Percentiles rank a stretch among this genome's conserved stretches.
These are phyloP conservation scores for Chrysanthemum makinoi DNA, from an alignment of 129 eudicot species.

Conservation along the genomic window DNA sequence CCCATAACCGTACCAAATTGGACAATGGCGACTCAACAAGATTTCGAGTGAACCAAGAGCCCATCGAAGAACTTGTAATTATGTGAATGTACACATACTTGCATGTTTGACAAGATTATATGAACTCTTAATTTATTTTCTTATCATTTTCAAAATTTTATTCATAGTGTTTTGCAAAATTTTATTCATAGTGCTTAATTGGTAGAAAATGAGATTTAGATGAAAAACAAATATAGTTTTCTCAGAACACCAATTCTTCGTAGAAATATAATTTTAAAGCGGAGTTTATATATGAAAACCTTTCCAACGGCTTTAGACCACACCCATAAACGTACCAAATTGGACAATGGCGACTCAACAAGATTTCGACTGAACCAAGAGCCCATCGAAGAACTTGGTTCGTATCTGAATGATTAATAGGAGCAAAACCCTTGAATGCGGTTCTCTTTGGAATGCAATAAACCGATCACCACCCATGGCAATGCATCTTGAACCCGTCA, in stretches of 20 bases:
- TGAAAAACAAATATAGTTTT: too few relatives aligned
- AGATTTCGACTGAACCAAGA: slow-evolving; percentile 70
- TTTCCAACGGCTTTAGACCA: slow-evolving; percentile 82
- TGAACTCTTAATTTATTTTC: too few relatives aligned
- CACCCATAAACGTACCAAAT: slow-evolving; percentile 90
- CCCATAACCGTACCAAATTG: slow-evolving; percentile 89
- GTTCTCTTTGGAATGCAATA: slow-evolving; percentile 84
- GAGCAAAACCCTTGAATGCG: slow-evolving; percentile 89
- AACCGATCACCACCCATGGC: slow-evolving; percentile 89
- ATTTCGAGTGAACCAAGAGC: slow-evolving; percentile 92
- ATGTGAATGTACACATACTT: too few relatives aligned
- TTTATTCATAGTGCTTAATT: too few relatives aligned
- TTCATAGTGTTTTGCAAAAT: too few relatives aligned
- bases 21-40: slow-evolving; percentile 78
- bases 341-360: slow-evolving; percentile 83
- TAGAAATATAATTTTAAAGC: slow-evolving; percentile 21
- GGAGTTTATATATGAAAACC: slow-evolving; percentile 78
- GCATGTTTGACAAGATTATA: too few relatives aligned
- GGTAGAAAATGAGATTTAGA: too few relatives aligned
- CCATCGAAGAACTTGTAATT: slow-evolving; percentile 42
- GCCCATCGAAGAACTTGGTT: slow-evolving; percentile 96
- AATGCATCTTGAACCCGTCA: slow-evolving; percentile 93
- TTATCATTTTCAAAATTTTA: too few relatives aligned
- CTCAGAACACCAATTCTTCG: too few relatives aligned
- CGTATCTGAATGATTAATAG: slow-evolving; percentile 88